These are phyloP conservation scores for Tricholomella constricta DNA, from an alignment of 768 basidiomycete species.

Conservation along the genomic window DNA sequence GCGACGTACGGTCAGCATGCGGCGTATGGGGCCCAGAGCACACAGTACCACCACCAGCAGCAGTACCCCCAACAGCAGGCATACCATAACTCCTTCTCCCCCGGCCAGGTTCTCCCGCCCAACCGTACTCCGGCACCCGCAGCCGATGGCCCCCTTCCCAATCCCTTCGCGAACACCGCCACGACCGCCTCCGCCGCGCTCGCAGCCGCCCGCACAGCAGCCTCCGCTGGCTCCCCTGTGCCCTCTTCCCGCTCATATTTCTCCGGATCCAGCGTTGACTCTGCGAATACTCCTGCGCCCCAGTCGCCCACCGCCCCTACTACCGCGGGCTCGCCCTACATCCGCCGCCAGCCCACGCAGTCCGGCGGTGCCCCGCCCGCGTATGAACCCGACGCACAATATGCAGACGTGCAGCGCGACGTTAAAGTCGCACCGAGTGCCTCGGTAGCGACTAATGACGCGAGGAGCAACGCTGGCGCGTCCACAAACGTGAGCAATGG, in stretches of 20 bases:
- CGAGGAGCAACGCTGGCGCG: not conserved
- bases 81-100: constrained; percentile 10
- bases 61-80: constrained; percentile 12
- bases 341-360: constrained; percentile 18
- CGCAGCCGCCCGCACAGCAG: constrained; percentile 10
- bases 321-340: not conserved
- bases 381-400: constrained; percentile 13
- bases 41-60: constrained; percentile 17
- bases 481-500: not conserved
- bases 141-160: constrained; percentile 1
- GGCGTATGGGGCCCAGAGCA: constrained; percentile 10
- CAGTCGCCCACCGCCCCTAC: not conserved
- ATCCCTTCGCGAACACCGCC: constrained; percentile 10
- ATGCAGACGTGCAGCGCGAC: constrained; percentile 22
- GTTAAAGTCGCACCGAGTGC: constrained; percentile 15
- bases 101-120: not conserved
- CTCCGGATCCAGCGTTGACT: not conserved
- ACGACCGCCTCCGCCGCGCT: constrained; percentile 9
- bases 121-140: not conserved
- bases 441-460: not conserved
- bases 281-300: not conserved
- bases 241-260: constrained; percentile 3
- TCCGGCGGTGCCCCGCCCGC: constrained; percentile 3
- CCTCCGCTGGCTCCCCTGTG: not conserved
- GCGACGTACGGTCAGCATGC: constrained; percentile 14